Evolutionary conservation across 2,329 filamentous ascomycete genomes (phyloP), one percentile per base, ranked within the genome.

Genomic region (Cryphonectria parasitica): DNA sequence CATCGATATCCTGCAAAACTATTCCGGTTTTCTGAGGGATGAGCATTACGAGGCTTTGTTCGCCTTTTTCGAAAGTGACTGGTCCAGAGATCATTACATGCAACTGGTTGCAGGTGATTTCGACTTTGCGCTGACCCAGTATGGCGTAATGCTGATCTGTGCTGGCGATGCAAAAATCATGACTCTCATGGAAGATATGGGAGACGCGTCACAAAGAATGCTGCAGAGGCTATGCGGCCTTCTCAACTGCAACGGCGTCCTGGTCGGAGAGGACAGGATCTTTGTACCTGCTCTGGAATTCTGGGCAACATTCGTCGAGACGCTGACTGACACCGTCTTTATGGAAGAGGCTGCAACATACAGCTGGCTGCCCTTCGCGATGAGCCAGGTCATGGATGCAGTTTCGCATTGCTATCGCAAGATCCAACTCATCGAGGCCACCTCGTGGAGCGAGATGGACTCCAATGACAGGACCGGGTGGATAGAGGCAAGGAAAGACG

Each of bases 251-350:
- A 83, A 89, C 17, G 92, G 92, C 1, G 87, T 89, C 75, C 88
- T 91, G 0, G 89, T 90, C 1, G 87, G 87, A 4, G 92, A 95
- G 69, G 92, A 96, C 75, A 90, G 89, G 73, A 88, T 94, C 15
- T 94, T 93, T 69, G 87, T 92, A 0, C 88, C 89, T 1, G 88
- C 90, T 0, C 85, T 95, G 19, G 92, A 96, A 75, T 95, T 96
- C 77, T 96, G 93, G 93, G 91, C 88, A 25, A 90, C 88, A 0
- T 94, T 91, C 77, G 88, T 92, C 7, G 92, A 94, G 79, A 87
- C 88, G 17, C 84, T 90, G 83, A 87, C 85, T 71, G 91, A 89
- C 77, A 83, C 81, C 13, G 81, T 87, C 62, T 88, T 85, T 72
- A 85, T 86, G 1, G 83, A 84, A n/a, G 83, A 85, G 34, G 80